Evolutionary conservation across 2,329 filamentous ascomycete species (phyloP).

Genomic region (Seiridium cupressi): DNA sequence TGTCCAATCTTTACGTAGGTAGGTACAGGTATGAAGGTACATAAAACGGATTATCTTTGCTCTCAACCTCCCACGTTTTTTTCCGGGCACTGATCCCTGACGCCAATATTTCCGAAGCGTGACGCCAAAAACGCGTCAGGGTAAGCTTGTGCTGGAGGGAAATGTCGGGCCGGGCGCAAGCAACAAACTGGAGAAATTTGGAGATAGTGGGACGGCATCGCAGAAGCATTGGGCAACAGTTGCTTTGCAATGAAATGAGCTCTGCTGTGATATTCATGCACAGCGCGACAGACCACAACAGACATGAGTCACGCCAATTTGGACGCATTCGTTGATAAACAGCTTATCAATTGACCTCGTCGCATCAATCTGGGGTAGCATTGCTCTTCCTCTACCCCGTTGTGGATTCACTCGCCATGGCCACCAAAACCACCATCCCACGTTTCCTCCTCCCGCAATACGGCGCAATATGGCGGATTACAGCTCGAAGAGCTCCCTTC

Average conservation of each 20-base stretch:
- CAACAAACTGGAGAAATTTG: conserved; percentile 3
- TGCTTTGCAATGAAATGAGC: conserved; percentile 9
- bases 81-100: not conserved
- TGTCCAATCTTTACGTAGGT: no score
- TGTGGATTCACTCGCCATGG: conserved; percentile 29
- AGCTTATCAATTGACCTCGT: not conserved
- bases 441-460: conserved; percentile 67
- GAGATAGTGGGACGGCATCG: conserved; percentile 2
- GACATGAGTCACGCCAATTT: conserved; percentile 1
- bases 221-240: conserved; percentile 1
- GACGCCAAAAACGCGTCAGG: not conserved
- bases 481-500: conserved; percentile 28
- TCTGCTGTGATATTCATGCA: conserved; percentile 10
- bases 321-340: not conserved
- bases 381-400: not conserved
- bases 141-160: not conserved
- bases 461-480: conserved; percentile 51
- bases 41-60: not conserved
- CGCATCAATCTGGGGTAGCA: not conserved
- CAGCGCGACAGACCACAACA: conserved; percentile 4
- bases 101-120: not conserved
- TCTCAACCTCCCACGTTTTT: not conserved
- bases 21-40: no score
- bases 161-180: not conserved
- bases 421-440: conserved; percentile 54